These are phyloP conservation scores for Paramecium primaurelia DNA, from an alignment of 73 alveolate genomes.

Conservation along the genomic window DNA sequence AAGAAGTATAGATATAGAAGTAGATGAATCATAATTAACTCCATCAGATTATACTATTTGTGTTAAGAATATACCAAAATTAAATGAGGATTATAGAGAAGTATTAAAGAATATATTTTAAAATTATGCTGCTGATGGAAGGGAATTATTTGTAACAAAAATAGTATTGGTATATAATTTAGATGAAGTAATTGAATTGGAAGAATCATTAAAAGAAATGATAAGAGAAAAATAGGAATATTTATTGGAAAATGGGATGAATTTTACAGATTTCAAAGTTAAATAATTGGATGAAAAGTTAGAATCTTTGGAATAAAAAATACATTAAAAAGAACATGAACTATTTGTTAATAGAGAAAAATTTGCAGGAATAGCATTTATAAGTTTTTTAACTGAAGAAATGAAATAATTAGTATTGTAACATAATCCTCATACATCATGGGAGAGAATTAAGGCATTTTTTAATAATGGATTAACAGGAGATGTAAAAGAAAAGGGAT, in stretches of 20 bases:
- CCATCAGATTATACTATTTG: conserved; percentile 62
- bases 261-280: conserved; percentile 18
- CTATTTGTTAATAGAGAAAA: background rate
- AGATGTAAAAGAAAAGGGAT: background rate
- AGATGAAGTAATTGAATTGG: conserved; percentile 45
- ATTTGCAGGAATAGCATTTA: conserved; percentile 61
- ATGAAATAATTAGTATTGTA: conserved; percentile 36
- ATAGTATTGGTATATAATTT: conserved; percentile 54
- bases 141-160: conserved; percentile 1
- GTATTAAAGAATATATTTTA: conserved; percentile 24
- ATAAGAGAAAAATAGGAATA: conserved; percentile 41
- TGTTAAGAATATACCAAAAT: conserved; percentile 30
- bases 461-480: conserved; percentile 47
- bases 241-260: conserved; percentile 5
- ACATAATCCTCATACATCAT: conserved; percentile 31
- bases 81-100: conserved; percentile 12
- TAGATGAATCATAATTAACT: conserved; percentile 34
- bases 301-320: conserved; percentile 48
- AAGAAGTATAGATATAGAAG: conserved; percentile 55
- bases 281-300: conserved; percentile 42
- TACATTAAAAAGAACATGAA: conserved; percentile 32
- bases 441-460: conserved; percentile 46
- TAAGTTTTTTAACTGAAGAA: conserved; percentile 52
- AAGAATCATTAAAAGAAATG: background rate
- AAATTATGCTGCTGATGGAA: conserved; percentile 53